These are phyloP conservation scores for Metschnikowia gelsemii DNA, from an alignment of 805 yeast species.

Conservation along the genomic window DNA sequence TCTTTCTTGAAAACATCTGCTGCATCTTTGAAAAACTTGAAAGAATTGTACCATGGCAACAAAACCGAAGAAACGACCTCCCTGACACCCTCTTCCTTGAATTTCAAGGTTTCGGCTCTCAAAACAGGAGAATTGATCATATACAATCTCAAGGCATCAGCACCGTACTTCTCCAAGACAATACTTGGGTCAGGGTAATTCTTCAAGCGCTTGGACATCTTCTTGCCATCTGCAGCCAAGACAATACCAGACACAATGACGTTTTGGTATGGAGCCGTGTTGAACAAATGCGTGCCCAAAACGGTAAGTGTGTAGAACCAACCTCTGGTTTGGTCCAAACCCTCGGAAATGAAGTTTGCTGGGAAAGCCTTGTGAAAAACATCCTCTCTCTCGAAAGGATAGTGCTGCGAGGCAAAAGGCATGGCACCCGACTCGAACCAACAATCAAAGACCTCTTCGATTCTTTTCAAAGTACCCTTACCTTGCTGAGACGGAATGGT, in stretches of 20 bases:
- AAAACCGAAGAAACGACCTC: constrained; percentile 95
- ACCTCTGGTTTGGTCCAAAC: constrained; percentile 99
- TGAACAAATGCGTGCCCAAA: constrained; percentile 91
- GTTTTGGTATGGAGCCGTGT: constrained; percentile 89
- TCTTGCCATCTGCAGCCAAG: constrained; percentile 96
- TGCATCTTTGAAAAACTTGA: constrained; percentile 94
- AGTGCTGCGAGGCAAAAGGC: constrained; percentile 97
- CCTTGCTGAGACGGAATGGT: constrained; percentile 92
- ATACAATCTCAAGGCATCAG: constrained; percentile 95
- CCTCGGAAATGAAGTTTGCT: constrained; percentile 97
- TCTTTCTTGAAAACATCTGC: constrained; percentile 80
- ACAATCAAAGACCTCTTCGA: constrained; percentile 98
- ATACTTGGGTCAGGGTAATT: constrained; percentile 94
- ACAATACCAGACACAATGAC: constrained; percentile 96
- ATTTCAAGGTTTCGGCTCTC: constrained; percentile 93
- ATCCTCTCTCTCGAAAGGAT: constrained; percentile 87
- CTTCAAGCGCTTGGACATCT: constrained; percentile 97
- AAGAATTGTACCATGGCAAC: constrained; percentile 98
- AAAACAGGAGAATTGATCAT: constrained; percentile 96
- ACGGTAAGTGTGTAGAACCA: constrained; percentile 98
- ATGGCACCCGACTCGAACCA: constrained; percentile 99
- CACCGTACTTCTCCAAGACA: constrained; percentile 87
- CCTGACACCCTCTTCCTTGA: constrained; percentile 98
- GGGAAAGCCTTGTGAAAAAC: constrained; percentile 77
- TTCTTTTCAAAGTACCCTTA: constrained; percentile 81